Percentiles rank a stretch among this genome's conserved stretches.
Evolutionary conservation across 208 protist genomes (phyloP).

Genomic region (Herpetomonas tarakana): DNA sequence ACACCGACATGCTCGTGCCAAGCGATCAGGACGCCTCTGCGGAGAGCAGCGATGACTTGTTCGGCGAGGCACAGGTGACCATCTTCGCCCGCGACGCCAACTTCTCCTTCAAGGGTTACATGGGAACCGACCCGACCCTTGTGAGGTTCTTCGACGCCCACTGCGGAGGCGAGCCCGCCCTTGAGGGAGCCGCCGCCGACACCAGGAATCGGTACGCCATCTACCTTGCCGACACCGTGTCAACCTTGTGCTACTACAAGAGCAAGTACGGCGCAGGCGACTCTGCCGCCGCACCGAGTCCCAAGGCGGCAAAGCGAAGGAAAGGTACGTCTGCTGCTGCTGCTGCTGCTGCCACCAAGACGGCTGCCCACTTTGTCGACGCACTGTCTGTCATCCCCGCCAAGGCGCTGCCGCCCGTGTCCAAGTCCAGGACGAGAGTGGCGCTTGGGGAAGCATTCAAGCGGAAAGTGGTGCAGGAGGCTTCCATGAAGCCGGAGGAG

Average conservation of each 20-base stretch:
- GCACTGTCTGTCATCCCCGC: constrained; percentile 44
- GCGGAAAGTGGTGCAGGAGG: constrained; percentile 67
- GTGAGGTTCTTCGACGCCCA: constrained; percentile 53
- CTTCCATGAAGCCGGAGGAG: constrained; percentile 82
- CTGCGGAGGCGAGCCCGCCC: constrained; percentile 15
- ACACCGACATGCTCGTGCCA: constrained; percentile 79
- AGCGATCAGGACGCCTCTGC: constrained; percentile 53
- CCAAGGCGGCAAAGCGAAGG: constrained; percentile 11
- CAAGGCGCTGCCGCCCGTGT: constrained; percentile 42
- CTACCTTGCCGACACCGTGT: constrained; percentile 77
- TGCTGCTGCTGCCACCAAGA: neutral
- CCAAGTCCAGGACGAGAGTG: constrained; percentile 32
- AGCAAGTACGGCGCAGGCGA: constrained; percentile 44
- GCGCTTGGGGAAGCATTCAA: constrained; percentile 53
- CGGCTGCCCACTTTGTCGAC: neutral
- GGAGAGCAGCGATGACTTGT: constrained; percentile 26
- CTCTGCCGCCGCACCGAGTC: constrained; percentile 2
- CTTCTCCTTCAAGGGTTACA: constrained; percentile 63
- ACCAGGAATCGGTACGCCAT: constrained; percentile 66
- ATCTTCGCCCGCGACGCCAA: constrained; percentile 80
- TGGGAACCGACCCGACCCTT: constrained; percentile 46
- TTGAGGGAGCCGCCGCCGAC: constrained; percentile 5
- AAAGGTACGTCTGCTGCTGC: constrained; percentile 5
- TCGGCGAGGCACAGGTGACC: constrained; percentile 78
- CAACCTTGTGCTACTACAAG: constrained; percentile 72